These are phyloP conservation scores for Testicularia cyperi DNA, from an alignment of 1,284 basidiomycete genomes.

Conservation along the genomic window DNA sequence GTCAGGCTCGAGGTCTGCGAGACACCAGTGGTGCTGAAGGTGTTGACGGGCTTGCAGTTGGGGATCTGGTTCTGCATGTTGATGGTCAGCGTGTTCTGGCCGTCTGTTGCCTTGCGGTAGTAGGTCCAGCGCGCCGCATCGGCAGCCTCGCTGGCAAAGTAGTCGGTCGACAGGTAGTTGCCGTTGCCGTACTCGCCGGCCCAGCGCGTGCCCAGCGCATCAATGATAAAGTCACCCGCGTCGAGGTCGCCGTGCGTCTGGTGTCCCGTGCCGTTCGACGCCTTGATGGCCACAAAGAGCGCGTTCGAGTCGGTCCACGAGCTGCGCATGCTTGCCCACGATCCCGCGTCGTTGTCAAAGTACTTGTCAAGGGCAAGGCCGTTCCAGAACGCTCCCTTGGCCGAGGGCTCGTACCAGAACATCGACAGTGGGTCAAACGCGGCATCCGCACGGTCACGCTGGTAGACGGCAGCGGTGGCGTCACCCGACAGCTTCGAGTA, in stretches of 20 bases:
- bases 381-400: conserved; percentile 87
- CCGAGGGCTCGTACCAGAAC: conserved; percentile 92
- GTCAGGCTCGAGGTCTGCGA: conserved; percentile 73
- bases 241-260: conserved; percentile 94
- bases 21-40: conserved; percentile 68
- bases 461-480: conserved; percentile 80
- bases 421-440: conserved; percentile 86
- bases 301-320: conserved; percentile 86
- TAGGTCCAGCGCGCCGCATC: conserved; percentile 50
- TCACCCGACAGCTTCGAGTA: conserved; percentile 48
- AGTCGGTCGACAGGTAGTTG: conserved; percentile 69
- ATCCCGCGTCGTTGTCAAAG: conserved; percentile 65
- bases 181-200: conserved; percentile 90
- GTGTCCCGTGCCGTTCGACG: conserved; percentile 70
- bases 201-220: conserved; percentile 92
- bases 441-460: conserved; percentile 81
- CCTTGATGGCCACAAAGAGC: conserved; percentile 83
- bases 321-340: conserved; percentile 88
- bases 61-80: conserved; percentile 79
- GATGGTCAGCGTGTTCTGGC: conserved; percentile 91
- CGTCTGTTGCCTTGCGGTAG: conserved; percentile 93
- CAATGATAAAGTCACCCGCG: conserved; percentile 88
- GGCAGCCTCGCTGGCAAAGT: conserved; percentile 52
- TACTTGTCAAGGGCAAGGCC: conserved; percentile 82
- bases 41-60: conserved; percentile 67